Evolutionary conservation across 2,329 filamentous ascomycete species (phyloP), one percentile per base, ranked within the genome.

Genomic region (Trichoderma guizhouense): DNA sequence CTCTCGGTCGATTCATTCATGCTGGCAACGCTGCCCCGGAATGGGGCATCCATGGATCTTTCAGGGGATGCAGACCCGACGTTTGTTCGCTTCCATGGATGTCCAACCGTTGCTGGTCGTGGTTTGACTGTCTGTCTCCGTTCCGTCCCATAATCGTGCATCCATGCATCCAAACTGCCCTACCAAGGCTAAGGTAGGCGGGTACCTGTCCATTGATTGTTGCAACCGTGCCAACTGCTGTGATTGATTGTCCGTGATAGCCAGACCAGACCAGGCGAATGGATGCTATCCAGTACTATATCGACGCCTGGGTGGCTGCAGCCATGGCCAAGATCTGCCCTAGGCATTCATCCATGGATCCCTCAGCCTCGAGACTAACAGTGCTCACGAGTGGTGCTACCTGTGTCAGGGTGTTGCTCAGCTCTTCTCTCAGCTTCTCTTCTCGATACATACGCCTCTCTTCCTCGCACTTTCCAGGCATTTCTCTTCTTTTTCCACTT

Each of bases 281-380:
- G 30, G 30, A 57, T 60, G 51, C 21, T 60, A 71, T 32, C n/a
- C n/a, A n/a, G 26, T 51, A 34, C 21, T 65, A 71, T 34, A 53
- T 64, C n/a, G 58, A 71, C 61, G 69, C 61, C 69, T 71, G 69
- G 69, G 61, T 72, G 71, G 66, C 71, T 65, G 60, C 71, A 72
- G 71, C 66, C 58, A 43, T 66, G 66, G 58, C 58, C 66, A 51
- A 61, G 60, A 65, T 72, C 71, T 70, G 47, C n/a, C 67, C 66
- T 60, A 64, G 71, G 60, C 66, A 55, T 55, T 51, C 65, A 53
- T 62, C 39, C 39, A 43, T n/a, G 39, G 39, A 43, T 43, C 67
- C 30, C 11, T 53, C 63, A 67, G 55, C 68, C 60, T 36, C 32
- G 68, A 47, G 36, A 39, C 67, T 36, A 69, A 43, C 34, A 26